Evolutionary conservation across 2,329 filamentous ascomycete species (phyloP), one percentile per base, ranked within the genome.

Genomic region (Rhynchosporium agropyri): DNA sequence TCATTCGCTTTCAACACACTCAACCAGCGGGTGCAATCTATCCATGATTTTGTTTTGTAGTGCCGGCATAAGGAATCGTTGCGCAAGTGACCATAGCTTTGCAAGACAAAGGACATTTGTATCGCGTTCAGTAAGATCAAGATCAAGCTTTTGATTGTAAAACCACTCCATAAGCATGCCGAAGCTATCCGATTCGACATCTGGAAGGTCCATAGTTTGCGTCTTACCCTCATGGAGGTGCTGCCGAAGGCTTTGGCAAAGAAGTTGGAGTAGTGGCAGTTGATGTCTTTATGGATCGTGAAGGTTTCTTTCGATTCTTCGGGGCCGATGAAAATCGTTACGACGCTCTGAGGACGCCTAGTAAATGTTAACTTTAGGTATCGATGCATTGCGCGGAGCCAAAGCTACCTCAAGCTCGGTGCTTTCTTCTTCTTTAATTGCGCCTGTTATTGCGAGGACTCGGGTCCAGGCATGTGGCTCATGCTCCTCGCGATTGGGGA

Each of bases 251-350:
- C 61, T 3, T 51, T 53, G 1, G 43, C 31, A 31, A 68, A 63
- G 50, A 65, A 63, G 0, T 56, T 40, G 0, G 64, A 68, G 12
- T 63, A 48, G 42, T 61, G 38, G 45, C 64, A 64, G 13, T 63
- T 49, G 13, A 68, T 49, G 3, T 60, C 45, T 26, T 65, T 62
- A 15, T 66, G 64, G 0, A 68, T 29, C 6, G 28, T 45, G 33
- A 65, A 67, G 6, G 36, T 20, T 28, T 59, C 57, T 31, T 42
- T 38, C 1, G 26, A 26, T 2, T 40, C 26, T 15, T 59, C 57
- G 8, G 31, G 15, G 10, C n/a, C 33, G 2, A 59, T 10, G 2
- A 31, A 9, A 3, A 59, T 38, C 28, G 46, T 51, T 10, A 59
- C 46, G 12, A 59, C 33, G 4, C 20, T 49, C n/a, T 51, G 46